Evolutionary conservation across 208 protist genomes (phyloP), one percentile per base, ranked within the genome.

Genomic region (Trypanosoma cruzi): DNA sequence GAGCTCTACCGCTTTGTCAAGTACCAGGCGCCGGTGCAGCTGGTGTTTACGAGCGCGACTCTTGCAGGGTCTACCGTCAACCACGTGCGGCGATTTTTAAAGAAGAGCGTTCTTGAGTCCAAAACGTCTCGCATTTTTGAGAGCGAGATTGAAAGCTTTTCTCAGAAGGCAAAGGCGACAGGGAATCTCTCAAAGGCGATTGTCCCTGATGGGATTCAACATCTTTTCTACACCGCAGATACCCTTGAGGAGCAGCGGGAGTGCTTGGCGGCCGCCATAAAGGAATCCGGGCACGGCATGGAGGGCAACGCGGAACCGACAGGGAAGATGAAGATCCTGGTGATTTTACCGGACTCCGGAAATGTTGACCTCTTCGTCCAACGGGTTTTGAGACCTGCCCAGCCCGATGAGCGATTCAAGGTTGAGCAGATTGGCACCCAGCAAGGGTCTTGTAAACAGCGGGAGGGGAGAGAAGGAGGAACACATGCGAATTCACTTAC

Each of bases 11-110:
- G 77, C 34, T 84, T 91, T 74, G 78, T 84, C 28, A 94, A 94
- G 82, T 97, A 94, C 49, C 87, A 97, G 66, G 83, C 92, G 1
- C 92, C 92, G 13, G 71, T 93, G 63, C 88, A 97, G 71, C 75
- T 97, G 24, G 66, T 97, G 34, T 90, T 97, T 71, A 97, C 86
- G 14, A 94, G 88, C 64, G 92, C 89, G 13, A 97, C 92, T 13
- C 81, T 97, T 0, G 83, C 86, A 11, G 88, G 86, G 2, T 93
- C 89, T 0, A 93, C 86, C 20, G 89, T 97, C 2, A 94, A 93
- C 68, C 92, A 97, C 75, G 80, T 97, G 49, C 85, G 89, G 4
- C 80, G 83, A 11, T 97, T 88, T 80, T 89, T 97, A 80, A 95
- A 94, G 70, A 95, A 95, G 75, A 93, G 87, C 58, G 52, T 94